A percentile compares a stretch with the other conserved stretches of the same genome.
These are phyloP conservation scores for Arthroderma sp. DNA, from an alignment of 2,329 filamentous ascomycete species.

Conservation along the genomic window DNA sequence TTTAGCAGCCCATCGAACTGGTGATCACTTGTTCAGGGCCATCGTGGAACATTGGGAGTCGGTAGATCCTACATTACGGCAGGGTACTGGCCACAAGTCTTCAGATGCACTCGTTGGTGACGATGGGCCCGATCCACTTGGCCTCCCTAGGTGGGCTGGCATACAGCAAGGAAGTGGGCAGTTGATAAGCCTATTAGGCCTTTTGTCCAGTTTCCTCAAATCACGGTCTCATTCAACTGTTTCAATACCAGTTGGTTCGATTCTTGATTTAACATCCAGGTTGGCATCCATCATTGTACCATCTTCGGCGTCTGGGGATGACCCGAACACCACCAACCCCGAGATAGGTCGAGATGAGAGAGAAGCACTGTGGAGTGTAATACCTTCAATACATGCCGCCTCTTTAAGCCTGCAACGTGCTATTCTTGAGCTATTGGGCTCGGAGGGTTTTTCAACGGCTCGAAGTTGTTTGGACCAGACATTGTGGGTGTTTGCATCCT, in stretches of 20 bases:
- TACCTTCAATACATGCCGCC: conserved; percentile 64
- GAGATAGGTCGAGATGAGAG: conserved; percentile 69
- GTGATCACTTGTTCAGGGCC: conserved; percentile 65
- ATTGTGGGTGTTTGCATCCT: conserved; percentile 54
- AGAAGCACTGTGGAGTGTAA: conserved; percentile 59
- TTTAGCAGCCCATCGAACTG: conserved; percentile 54
- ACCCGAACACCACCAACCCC: conserved; percentile 50
- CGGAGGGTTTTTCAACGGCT: conserved; percentile 47
- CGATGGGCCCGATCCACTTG: conserved; percentile 32
- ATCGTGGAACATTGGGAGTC: conserved; percentile 75
- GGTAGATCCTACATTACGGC: conserved; percentile 34
- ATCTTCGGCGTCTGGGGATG: conserved; percentile 31
- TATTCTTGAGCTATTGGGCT: conserved; percentile 47
- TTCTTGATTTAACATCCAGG: conserved; percentile 59
- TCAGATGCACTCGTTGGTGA: conserved; percentile 29
- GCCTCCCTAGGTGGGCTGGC: conserved; percentile 59
- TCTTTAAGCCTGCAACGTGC: conserved; percentile 51
- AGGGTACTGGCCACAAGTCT: conserved; percentile 24
- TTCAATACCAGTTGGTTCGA: conserved; percentile 51
- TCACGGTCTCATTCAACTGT: conserved; percentile 55
- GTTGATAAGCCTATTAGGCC: conserved; percentile 51
- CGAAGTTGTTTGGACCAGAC: conserved; percentile 59
- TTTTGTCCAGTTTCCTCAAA: conserved; percentile 52
- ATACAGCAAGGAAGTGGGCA: conserved; percentile 62
- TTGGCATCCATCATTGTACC: conserved; percentile 54